A percentile compares a stretch with the other conserved stretches of the same genome.
Evolutionary conservation across 2,329 filamentous ascomycete species (phyloP).

Genomic region (Phyllosticta ampelicida): DNA sequence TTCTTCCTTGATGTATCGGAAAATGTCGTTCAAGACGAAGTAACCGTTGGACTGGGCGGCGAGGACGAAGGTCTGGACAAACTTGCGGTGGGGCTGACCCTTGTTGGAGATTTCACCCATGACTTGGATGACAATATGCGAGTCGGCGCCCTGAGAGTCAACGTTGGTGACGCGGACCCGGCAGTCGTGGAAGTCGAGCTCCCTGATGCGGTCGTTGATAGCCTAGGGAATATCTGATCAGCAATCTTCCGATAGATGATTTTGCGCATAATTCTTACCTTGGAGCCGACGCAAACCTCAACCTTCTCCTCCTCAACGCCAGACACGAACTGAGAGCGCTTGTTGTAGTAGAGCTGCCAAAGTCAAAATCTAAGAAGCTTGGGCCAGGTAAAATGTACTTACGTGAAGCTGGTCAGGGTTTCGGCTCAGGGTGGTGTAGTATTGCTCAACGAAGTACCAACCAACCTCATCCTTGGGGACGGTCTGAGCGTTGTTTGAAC

Average conservation of each 20-base stretch:
- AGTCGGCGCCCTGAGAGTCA: slow-evolving; percentile 83
- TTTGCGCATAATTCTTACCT: slow-evolving; percentile 44
- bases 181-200: slow-evolving; percentile 90
- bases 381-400: slow-evolving; percentile 17
- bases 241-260: slow-evolving; percentile 12
- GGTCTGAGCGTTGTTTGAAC: slow-evolving; percentile 21
- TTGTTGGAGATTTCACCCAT: slow-evolving; percentile 98
- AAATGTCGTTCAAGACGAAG: slow-evolving; percentile 97
- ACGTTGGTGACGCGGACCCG: slow-evolving; percentile 98
- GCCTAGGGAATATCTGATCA: slow-evolving; percentile 41
- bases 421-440: slow-evolving; percentile 96
- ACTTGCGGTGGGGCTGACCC: slow-evolving; percentile 81
- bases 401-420: slow-evolving; percentile 82
- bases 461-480: slow-evolving; percentile 85
- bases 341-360: slow-evolving; percentile 73
- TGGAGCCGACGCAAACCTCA: slow-evolving; percentile 74
- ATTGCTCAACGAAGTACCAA: slow-evolving; percentile 99
- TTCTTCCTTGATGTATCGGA: slow-evolving; percentile 83
- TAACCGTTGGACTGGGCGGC: slow-evolving; percentile 94
- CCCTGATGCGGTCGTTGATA: slow-evolving; percentile 90
- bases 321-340: slow-evolving; percentile 88
- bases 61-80: slow-evolving; percentile 94
- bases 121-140: slow-evolving; percentile 94
- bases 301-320: slow-evolving; percentile 84
- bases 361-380: slow-evolving; percentile 15